A percentile compares a stretch with the other conserved stretches of the same genome.
Conservation (phyloP, 176 grass and related monocot species). For the Otatea glauca region DNA sequence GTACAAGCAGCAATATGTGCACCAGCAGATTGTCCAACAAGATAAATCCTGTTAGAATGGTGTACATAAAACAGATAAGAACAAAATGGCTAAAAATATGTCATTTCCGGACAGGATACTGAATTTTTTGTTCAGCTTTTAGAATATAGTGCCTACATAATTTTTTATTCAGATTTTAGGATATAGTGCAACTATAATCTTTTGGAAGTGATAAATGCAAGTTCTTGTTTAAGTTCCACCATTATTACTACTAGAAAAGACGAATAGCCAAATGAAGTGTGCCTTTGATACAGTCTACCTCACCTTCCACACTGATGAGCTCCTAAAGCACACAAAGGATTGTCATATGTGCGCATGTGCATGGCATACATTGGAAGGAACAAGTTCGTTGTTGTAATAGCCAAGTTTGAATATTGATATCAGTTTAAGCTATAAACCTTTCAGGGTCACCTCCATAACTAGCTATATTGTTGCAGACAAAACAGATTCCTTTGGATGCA, state of each 20-base stretch:
- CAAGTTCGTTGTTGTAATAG: not conserved
- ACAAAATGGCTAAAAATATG: constrained; percentile 13
- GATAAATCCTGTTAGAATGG: constrained; percentile 74
- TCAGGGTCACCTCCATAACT: constrained; percentile 87
- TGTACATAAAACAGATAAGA: constrained; percentile 38
- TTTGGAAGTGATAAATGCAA: constrained; percentile 13
- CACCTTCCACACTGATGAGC: not conserved
- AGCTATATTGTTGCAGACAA: constrained; percentile 83
- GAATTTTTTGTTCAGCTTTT: too few relatives aligned
- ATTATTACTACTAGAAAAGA: not conserved
- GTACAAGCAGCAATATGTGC: constrained; percentile 92
- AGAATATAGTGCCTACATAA: too few relatives aligned
- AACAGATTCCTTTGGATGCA: constrained; percentile 79
- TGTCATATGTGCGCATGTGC: not conserved
- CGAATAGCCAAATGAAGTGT: constrained; percentile 2
- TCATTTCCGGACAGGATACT: not conserved
- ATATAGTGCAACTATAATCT: not conserved
- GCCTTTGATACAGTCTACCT: not conserved
- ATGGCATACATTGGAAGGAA: not conserved
- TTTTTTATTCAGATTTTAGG: not conserved
- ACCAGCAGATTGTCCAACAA: constrained; percentile 96
- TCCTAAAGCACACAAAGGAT: not conserved
- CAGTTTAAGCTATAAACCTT: constrained; percentile 60
- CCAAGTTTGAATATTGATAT: not conserved
- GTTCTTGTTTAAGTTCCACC: not conserved